phyloP scores from a whole-genome alignment of 495 filamentous ascomycete genomes.

The Schizothecium vesticola region DNA sequence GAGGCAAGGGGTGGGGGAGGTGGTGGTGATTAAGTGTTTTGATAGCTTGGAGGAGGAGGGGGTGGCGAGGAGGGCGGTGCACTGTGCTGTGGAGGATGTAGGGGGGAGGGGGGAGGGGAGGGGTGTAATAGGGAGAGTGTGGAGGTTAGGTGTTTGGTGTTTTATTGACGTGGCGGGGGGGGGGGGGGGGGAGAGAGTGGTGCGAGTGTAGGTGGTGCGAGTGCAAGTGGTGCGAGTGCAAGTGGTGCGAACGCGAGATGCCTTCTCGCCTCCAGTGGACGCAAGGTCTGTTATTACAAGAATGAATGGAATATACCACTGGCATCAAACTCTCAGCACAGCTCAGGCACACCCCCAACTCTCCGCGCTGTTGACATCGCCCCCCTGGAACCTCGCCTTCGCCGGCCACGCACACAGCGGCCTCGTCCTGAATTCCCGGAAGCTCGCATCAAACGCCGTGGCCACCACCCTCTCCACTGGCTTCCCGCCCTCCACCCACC shows the following conservation, averaged over 20 bases:
- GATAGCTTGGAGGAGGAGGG: constrained; percentile 55
- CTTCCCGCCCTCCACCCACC: constrained; percentile 48
- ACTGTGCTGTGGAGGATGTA: constrained; percentile 56
- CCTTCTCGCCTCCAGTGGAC: background rate
- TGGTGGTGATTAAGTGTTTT: constrained; percentile 67
- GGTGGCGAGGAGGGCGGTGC: constrained; percentile 55
- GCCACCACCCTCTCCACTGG: constrained; percentile 40
- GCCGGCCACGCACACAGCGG: constrained; percentile 41
- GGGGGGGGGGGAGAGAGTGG: background rate
- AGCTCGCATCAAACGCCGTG: constrained; percentile 38
- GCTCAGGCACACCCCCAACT: constrained; percentile 18
- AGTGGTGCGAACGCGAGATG: background rate
- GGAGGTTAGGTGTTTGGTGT: constrained; percentile 42
- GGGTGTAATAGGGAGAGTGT: constrained; percentile 53
- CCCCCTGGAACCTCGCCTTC: constrained; percentile 19
- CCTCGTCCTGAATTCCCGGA: constrained; percentile 26
- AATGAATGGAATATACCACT: background rate
- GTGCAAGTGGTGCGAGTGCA: too few species aligned
- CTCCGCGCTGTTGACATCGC: constrained; percentile 11
- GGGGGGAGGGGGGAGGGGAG: constrained; percentile 38
- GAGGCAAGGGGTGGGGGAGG: constrained; percentile 54
- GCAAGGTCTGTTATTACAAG: background rate
- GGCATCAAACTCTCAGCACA: too few species aligned
- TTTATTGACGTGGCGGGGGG: constrained; percentile 4
- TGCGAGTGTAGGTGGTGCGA: too few species aligned